Evolutionary conservation across 306 rosid species (phyloP).

Genomic region (Inga laurina): DNA sequence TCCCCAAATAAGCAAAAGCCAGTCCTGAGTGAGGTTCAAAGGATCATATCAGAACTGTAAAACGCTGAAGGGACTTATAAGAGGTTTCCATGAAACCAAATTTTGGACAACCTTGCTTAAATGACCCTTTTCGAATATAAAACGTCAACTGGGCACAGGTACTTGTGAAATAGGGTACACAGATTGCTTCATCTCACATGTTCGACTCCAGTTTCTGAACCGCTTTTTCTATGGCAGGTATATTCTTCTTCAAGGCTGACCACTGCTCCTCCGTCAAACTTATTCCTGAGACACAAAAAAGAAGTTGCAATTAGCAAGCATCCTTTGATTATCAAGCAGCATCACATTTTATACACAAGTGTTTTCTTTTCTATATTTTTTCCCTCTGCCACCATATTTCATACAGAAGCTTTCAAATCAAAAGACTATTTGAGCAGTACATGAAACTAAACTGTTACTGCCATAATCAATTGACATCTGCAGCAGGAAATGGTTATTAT

Average conservation of each 20-base stretch:
- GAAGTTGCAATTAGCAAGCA: conserved; percentile 16
- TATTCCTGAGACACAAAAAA: conserved; percentile 65
- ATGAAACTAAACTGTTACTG: conserved; percentile 15
- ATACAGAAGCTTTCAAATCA: not conserved
- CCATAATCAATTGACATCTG: conserved; percentile 10
- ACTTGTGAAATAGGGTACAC: not conserved
- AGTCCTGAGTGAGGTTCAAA: not conserved
- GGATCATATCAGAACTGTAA: conserved; percentile 16
- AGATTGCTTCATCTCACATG: conserved; percentile 17
- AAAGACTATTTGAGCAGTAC: not conserved
- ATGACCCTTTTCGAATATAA: not conserved
- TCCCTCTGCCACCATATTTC: not conserved
- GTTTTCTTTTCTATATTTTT: not conserved
- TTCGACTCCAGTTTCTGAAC: conserved; percentile 65
- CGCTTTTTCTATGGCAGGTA: conserved; percentile 84
- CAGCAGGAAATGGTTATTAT: not conserved
- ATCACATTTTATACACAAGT: not conserved
- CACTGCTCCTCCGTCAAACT: conserved; percentile 94
- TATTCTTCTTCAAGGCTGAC: conserved; percentile 66
- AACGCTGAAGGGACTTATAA: not conserved
- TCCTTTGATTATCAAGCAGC: conserved; percentile 4
- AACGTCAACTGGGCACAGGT: not conserved
- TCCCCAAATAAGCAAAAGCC: conserved; percentile 15
- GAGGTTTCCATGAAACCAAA: not conserved
- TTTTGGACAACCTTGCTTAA: not conserved